Evolutionary conservation across 176 grass and related monocot genomes (phyloP).

Genomic region (Cenchrus purpureus): DNA sequence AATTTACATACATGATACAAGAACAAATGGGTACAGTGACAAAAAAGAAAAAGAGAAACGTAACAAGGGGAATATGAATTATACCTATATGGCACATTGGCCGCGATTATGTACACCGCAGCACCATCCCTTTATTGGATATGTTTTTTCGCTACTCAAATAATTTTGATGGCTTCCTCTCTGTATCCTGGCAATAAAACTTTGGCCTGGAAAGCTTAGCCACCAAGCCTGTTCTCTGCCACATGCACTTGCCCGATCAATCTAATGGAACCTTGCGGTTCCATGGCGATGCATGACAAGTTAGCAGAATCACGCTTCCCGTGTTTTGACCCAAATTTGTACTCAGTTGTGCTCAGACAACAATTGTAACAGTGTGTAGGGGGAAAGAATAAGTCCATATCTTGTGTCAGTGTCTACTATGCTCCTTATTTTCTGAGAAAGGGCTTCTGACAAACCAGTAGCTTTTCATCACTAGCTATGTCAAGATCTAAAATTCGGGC

Average conservation of each 20-base stretch:
- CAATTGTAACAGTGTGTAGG: slow-evolving; percentile 37
- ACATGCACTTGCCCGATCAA: slow-evolving; percentile 51
- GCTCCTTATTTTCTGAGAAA: slow-evolving; percentile 80
- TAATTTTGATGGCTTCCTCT: slow-evolving; percentile 42
- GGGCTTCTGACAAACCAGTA: slow-evolving; percentile 93
- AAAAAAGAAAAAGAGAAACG: slow-evolving; percentile 4
- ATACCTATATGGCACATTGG: slow-evolving; percentile 54
- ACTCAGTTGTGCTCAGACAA: slow-evolving; percentile 31
- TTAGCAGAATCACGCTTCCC: slow-evolving; percentile 39
- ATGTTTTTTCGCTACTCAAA: slow-evolving; percentile 35
- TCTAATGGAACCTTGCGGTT: slow-evolving; percentile 63
- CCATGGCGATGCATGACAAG: slow-evolving; percentile 57
- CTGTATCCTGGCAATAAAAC: slow-evolving; percentile 47
- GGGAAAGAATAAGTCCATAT: slow-evolving; percentile 48
- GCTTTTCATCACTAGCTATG: slow-evolving; percentile 87
- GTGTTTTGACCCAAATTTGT: slow-evolving; percentile 34
- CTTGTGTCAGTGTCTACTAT: slow-evolving; percentile 44
- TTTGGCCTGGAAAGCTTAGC: slow-evolving; percentile 62
- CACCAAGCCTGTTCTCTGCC: slow-evolving; percentile 42
- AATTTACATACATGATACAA: slow-evolving; percentile 58
- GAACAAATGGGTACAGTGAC: slow-evolving; percentile 41
- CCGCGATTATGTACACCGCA: slow-evolving; percentile 64
- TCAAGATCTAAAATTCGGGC: slow-evolving; percentile 78
- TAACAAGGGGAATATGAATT: slow-evolving; percentile 52
- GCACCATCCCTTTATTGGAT: slow-evolving; percentile 62